Conservation (phyloP, 805 yeast genomes). For the Wickerhamomyces sydowiorum region DNA sequence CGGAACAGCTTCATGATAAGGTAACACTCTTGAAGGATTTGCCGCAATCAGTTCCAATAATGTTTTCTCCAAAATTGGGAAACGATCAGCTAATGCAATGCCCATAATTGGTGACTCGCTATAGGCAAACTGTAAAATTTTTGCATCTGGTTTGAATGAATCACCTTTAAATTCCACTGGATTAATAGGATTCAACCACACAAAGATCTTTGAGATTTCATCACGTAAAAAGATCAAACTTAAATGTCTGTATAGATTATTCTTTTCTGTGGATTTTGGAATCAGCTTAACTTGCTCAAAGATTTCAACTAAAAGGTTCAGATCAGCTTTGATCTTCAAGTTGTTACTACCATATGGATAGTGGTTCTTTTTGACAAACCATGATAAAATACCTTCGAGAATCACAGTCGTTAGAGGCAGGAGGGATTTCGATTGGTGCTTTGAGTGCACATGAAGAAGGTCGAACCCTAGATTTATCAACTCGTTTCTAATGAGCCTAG, state of each 20-base stretch:
- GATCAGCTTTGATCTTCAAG: conserved; percentile 65
- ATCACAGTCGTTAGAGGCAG: conserved; percentile 39
- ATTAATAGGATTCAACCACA: conserved; percentile 59
- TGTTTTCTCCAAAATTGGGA: conserved; percentile 30
- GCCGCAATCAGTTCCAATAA: conserved; percentile 40
- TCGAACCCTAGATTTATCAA: conserved; percentile 63
- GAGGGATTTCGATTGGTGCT: conserved; percentile 41
- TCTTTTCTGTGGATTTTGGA: conserved; percentile 12
- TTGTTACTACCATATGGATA: conserved; percentile 87
- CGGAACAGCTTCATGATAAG: conserved; percentile 53
- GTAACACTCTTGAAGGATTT: conserved; percentile 55
- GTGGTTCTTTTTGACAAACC: conserved; percentile 62
- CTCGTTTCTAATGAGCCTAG: conserved; percentile 72
- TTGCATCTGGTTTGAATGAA: conserved; percentile 29
- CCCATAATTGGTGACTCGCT: conserved; percentile 67
- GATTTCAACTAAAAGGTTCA: conserved; percentile 50
- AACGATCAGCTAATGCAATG: conserved; percentile 58
- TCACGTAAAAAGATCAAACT: conserved; percentile 62
- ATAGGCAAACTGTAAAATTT: conserved; percentile 53
- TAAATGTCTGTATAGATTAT: conserved; percentile 45
- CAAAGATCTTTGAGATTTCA: conserved; percentile 64
- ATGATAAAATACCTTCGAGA: conserved; percentile 62
- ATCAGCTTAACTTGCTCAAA: conserved; percentile 15
- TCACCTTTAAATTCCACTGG: conserved; percentile 24
- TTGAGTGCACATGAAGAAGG: conserved; percentile 50